Evolutionary conservation across 2,329 filamentous ascomycete genomes (phyloP), one percentile per base, ranked within the genome.

Genomic region (Bipolaris cookei): DNA sequence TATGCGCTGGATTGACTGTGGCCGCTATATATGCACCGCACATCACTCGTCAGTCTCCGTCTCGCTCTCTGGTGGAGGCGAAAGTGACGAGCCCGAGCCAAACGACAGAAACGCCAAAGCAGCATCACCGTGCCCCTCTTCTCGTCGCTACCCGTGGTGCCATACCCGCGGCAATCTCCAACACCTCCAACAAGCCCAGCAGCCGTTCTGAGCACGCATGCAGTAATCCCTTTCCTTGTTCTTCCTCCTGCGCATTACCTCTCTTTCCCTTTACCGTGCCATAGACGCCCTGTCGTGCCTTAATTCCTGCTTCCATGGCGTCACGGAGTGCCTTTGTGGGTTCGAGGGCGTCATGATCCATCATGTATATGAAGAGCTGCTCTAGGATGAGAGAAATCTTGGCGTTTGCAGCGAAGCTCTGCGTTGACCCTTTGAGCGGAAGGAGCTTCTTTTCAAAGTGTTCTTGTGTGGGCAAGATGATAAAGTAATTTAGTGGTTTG

Each of bases 301-400:
- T 46, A 41, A 88, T 84, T 0, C 87, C 88, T 16, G 66, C 58
- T 57, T 84, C 76, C n/a, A 85, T 77, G 0, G 83, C 81, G 0
- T 70, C 53, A 35, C 76, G 75, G 14, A 88, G 47, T 2, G 44
- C 39, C 2, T 60, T 51, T 0, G 70, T 73, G 1, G 65, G 51
- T 13, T 59, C 35, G 2, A 76, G 56, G 11, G 48, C 48, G n/a
- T 69, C 46, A 5, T 59, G 41, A 3, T 54, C 51, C 61, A 75
- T 68, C 71, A 75, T 72, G 47, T 64, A 64, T 54, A 71, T 56
- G 43, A 71, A 63, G 37, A 75, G 63, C 23, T 73, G 71, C 54
- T 76, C 70, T 2, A 77, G 56, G n/a, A 76, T 57, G 4, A 77
- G 56, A 0, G 70, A 72, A 6, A 77, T 60, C 43, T 77, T 77